These are phyloP conservation scores for Lactifluus volemus DNA, from an alignment of 768 basidiomycete species.

Conservation along the genomic window DNA sequence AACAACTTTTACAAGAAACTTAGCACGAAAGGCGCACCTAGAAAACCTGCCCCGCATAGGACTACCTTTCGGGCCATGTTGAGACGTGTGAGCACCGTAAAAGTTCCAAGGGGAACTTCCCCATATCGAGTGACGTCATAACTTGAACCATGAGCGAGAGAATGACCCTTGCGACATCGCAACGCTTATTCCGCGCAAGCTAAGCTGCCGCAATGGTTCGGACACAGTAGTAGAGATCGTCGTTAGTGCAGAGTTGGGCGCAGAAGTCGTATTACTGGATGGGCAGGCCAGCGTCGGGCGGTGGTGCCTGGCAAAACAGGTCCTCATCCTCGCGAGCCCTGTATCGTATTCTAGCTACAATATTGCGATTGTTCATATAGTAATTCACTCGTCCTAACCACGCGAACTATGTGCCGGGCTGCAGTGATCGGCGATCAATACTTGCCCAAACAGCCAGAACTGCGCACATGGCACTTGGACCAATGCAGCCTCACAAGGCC, in stretches of 20 bases:
- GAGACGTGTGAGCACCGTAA: background rate
- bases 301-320: background rate
- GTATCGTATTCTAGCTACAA: background rate
- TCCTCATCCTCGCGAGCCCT: background rate
- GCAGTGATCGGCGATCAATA: background rate
- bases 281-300: background rate
- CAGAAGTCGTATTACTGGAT: background rate
- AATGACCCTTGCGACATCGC: too few species aligned
- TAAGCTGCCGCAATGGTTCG: too few species aligned
- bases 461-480: background rate
- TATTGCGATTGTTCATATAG: too few species aligned
- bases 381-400: background rate
- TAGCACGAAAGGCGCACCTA: constrained; percentile 36
- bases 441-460: background rate
- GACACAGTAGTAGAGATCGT: background rate
- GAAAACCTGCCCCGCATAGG: constrained; percentile 40
- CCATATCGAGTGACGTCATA: background rate
- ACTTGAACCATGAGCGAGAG: background rate
- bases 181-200: too few species aligned
- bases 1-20: background rate
- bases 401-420: background rate
- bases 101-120: background rate
- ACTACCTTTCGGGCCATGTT: constrained; percentile 28
- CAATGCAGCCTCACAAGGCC: background rate
- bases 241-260: background rate